These are phyloP conservation scores for Fusarium zealandicum DNA, from an alignment of 2,329 filamentous ascomycete species.

Conservation along the genomic window DNA sequence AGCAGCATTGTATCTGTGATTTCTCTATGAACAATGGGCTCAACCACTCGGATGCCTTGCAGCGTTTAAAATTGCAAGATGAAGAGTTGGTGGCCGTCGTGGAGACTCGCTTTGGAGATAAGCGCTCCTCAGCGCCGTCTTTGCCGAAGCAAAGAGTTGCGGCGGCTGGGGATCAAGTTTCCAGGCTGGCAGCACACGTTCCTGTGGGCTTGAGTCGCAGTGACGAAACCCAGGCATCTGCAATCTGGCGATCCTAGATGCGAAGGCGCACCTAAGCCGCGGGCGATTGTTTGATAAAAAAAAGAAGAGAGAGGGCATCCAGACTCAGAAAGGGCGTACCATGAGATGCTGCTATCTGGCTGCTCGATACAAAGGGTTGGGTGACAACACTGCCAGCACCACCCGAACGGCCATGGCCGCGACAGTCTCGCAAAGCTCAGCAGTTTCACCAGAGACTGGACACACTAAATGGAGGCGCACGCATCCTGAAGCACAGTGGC, in stretches of 20 bases:
- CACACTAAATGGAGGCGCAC: constrained; percentile 33
- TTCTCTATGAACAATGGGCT: constrained; percentile 41
- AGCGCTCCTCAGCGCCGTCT: constrained; percentile 33
- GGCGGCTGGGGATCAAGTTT: constrained; percentile 19
- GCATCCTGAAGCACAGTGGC: constrained; percentile 32
- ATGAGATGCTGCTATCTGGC: constrained; percentile 4
- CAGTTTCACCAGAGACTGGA: constrained; percentile 24
- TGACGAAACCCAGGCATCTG: constrained; percentile 36
- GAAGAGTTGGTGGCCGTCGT: constrained; percentile 35
- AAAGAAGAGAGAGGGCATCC: constrained; percentile 37
- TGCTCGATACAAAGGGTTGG: constrained; percentile 36
- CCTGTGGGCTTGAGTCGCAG: constrained; percentile 1
- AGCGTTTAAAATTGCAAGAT: constrained; percentile 43
- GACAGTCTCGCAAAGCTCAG: constrained; percentile 25
- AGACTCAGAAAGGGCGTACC: constrained; percentile 28
- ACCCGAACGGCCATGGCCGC: constrained; percentile 29
- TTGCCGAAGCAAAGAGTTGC: constrained; percentile 31
- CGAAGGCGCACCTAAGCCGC: constrained; percentile 32
- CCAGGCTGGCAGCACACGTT: constrained; percentile 4
- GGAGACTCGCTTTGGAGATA: constrained; percentile 38
- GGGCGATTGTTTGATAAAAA: constrained; percentile 38
- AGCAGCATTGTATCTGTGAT: constrained; percentile 44
- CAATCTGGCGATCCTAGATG: constrained; percentile 34
- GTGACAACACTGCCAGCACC: constrained; percentile 30
- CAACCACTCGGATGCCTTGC: constrained; percentile 36